Percentiles rank a stretch among this genome's conserved stretches.
Evolutionary conservation across 1,139 yeast genomes (phyloP).

Genomic region (Eremothecium cymbalariae): DNA sequence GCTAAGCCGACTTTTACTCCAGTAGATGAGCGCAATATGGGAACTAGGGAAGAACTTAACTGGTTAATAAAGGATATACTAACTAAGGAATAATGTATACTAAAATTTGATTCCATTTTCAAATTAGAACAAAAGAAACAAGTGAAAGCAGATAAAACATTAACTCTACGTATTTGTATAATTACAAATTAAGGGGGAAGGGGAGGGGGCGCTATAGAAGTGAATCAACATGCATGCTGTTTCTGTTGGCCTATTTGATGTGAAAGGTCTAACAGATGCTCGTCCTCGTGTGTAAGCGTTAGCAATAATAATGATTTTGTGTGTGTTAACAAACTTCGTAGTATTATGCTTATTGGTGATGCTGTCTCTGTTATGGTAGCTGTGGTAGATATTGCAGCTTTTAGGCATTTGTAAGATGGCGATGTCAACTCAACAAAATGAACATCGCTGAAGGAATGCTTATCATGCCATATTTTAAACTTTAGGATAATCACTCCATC

Average conservation of each 20-base stretch:
- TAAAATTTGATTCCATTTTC: too few species aligned
- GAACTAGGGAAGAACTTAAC: slow-evolving; percentile 60
- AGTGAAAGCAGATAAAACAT: too few species aligned
- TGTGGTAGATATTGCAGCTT: background rate
- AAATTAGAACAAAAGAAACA: slow-evolving; percentile 18
- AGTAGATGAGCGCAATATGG: slow-evolving; percentile 38
- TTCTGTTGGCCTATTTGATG: slow-evolving; percentile 6
- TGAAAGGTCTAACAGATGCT: slow-evolving; percentile 4
- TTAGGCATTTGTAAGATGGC: slow-evolving; percentile 1
- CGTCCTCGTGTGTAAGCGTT: slow-evolving; percentile 5
- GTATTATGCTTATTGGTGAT: slow-evolving; percentile 24
- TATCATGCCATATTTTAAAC: slow-evolving; percentile 15
- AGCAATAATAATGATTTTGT: slow-evolving; percentile 23
- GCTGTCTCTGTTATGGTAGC: background rate
- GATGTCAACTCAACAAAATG: slow-evolving; percentile 20
- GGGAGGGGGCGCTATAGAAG: too few species aligned
- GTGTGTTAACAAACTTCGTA: slow-evolving; percentile 21
- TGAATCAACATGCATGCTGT: slow-evolving; percentile 1
- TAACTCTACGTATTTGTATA: slow-evolving; percentile 4
- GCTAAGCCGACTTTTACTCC: slow-evolving; percentile 30
- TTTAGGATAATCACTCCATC: slow-evolving; percentile 23
- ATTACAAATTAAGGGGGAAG: slow-evolving; percentile 4
- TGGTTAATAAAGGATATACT: slow-evolving; percentile 59
- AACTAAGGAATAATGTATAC: slow-evolving; percentile 25
- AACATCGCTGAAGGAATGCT: slow-evolving; percentile 15